Percentiles rank a stretch among this genome's conserved stretches.
Conservation (phyloP, 148 eudicot genomes). For the Rhododendron ferrugineum region DNA sequence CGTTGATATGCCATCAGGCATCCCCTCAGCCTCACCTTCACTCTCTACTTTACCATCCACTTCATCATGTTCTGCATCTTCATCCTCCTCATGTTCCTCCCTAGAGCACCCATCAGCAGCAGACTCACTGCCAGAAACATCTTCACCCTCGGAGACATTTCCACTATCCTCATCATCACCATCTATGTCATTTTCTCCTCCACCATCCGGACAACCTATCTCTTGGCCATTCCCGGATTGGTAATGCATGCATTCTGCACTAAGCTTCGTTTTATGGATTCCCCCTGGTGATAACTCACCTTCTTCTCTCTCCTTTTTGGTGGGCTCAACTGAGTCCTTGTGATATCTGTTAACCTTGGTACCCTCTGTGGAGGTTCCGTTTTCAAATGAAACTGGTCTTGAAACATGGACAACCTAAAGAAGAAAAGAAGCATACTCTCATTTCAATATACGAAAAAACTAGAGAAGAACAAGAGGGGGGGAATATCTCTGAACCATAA, state of each 20-base stretch:
- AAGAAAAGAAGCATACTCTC: conserved; percentile 9
- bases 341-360: conserved; percentile 25
- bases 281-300: conserved; percentile 66
- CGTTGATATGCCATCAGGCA: conserved; percentile 45
- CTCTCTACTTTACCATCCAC: conserved; percentile 77
- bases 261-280: conserved; percentile 28
- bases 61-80: conserved; percentile 62
- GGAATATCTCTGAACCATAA: neutral
- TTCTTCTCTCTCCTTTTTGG: conserved; percentile 76
- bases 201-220: conserved; percentile 28
- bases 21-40: conserved; percentile 74
- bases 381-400: conserved; percentile 29
- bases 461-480: neutral
- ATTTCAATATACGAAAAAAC: neutral
- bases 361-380: conserved; percentile 35
- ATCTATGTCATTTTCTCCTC: conserved; percentile 55
- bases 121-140: conserved; percentile 79
- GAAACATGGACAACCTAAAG: conserved; percentile 46
- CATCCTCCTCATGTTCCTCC: conserved; percentile 71
- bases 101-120: conserved; percentile 78
- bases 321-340: conserved; percentile 37
- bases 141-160: conserved; percentile 70
- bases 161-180: conserved; percentile 87
- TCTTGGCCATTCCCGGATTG: conserved; percentile 36
- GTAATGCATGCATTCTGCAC: conserved; percentile 26